Percentiles rank a stretch among this genome's conserved stretches.
phyloP scores from a whole-genome alignment of 2,329 filamentous ascomycete species.

The Drechslerella coelobrocha region DNA sequence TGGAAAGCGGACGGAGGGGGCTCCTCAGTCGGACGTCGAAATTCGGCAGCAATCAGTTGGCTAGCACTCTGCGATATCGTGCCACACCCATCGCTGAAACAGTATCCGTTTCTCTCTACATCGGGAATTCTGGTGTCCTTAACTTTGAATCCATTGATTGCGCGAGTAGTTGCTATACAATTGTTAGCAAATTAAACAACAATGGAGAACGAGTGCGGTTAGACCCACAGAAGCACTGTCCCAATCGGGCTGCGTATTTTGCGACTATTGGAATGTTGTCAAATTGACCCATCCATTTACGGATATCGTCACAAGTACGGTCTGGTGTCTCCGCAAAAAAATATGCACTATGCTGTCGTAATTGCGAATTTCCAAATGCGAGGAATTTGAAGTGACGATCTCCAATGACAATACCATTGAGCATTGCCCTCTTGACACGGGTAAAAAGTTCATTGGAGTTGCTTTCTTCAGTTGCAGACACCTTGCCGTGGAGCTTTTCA shows the following conservation, averaged over 20 bases:
- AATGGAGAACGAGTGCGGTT: background rate
- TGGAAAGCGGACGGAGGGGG: constrained; percentile 81
- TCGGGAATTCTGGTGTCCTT: constrained; percentile 70
- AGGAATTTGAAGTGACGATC: constrained; percentile 85
- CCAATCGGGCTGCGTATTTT: constrained; percentile 85
- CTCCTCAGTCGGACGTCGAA: constrained; percentile 66
- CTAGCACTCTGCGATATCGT: constrained; percentile 85
- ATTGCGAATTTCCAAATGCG: constrained; percentile 93
- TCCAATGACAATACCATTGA: constrained; percentile 80
- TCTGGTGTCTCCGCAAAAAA: constrained; percentile 80
- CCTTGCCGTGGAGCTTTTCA: constrained; percentile 70
- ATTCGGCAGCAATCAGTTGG: constrained; percentile 73
- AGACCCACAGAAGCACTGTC: constrained; percentile 79
- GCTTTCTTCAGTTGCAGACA: constrained; percentile 63
- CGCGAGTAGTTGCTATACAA: constrained; percentile 72
- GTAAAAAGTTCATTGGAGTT: constrained; percentile 75
- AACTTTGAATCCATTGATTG: constrained; percentile 70
- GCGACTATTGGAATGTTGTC: constrained; percentile 80
- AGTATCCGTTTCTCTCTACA: constrained; percentile 71
- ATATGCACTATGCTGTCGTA: constrained; percentile 88
- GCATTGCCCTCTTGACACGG: constrained; percentile 73
- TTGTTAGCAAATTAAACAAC: background rate
- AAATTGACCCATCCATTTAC: constrained; percentile 86
- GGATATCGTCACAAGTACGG: constrained; percentile 76
- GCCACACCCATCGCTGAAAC: constrained; percentile 90